phyloP scores from a whole-genome alignment of 2,329 filamentous ascomycete genomes.

The Aurifilum marmelostoma region DNA sequence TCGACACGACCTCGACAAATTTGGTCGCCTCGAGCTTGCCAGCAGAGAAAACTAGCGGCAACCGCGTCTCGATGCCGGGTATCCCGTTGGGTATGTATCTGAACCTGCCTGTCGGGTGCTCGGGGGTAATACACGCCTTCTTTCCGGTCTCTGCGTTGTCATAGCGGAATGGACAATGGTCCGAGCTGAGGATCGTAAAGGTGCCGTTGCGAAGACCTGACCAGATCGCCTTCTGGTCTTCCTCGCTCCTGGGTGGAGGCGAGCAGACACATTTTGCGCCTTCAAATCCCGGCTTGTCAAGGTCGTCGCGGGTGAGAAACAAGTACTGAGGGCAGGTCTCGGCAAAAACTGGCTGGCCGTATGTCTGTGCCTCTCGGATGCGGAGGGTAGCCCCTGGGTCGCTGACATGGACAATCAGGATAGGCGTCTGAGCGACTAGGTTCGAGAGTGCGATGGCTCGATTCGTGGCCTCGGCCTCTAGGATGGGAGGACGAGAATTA shows the following conservation, averaged over 20 bases:
- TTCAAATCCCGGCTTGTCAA: constrained; percentile 55
- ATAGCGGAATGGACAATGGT: constrained; percentile 53
- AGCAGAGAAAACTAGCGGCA: constrained; percentile 44
- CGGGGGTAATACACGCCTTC: too few relatives aligned
- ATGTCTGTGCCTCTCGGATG: constrained; percentile 52
- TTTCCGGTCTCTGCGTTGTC: constrained; percentile 42
- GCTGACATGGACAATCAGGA: constrained; percentile 57
- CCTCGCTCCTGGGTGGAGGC: not conserved
- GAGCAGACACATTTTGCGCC: constrained; percentile 53
- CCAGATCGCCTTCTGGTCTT: constrained; percentile 49
- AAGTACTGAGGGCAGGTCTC: constrained; percentile 62
- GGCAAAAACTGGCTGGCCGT: constrained; percentile 53
- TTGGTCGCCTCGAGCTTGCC: constrained; percentile 46
- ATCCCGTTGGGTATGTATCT: too few relatives aligned
- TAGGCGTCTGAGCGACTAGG: constrained; percentile 38
- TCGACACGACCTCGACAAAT: constrained; percentile 57
- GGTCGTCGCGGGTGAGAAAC: constrained; percentile 54
- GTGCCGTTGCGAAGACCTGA: constrained; percentile 53
- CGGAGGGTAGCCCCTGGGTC: constrained; percentile 49
- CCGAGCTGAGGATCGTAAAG: constrained; percentile 53
- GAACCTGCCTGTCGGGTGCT: too few relatives aligned
- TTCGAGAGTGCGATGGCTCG: too few relatives aligned
- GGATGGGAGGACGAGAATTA: constrained; percentile 51
- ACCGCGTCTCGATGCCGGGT: too few relatives aligned
- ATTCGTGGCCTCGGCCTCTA: constrained; percentile 41